These are phyloP conservation scores for Penicillium hordei DNA, from an alignment of 2,329 filamentous ascomycete species.

Conservation along the genomic window DNA sequence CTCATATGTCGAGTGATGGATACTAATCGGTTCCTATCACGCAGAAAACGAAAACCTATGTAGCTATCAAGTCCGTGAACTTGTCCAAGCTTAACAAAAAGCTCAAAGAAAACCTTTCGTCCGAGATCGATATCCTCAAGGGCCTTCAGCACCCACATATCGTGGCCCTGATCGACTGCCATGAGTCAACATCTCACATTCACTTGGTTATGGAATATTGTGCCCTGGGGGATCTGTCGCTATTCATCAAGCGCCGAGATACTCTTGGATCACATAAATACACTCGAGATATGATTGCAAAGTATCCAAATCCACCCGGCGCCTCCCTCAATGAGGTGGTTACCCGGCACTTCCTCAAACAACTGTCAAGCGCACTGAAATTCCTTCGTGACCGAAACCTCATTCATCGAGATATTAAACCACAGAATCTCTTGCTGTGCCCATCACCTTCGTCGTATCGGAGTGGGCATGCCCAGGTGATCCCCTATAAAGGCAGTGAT, in stretches of 20 bases:
- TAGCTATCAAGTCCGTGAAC: constrained; percentile 96
- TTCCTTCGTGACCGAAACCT: constrained; percentile 83
- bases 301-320: constrained; percentile 80
- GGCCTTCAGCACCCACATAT: constrained; percentile 94
- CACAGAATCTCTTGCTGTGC: constrained; percentile 89
- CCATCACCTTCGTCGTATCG: constrained; percentile 73
- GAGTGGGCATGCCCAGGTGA: constrained; percentile 58
- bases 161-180: constrained; percentile 90
- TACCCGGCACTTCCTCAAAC: constrained; percentile 91
- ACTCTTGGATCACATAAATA: constrained; percentile 75
- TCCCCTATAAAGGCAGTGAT: constrained; percentile 75
- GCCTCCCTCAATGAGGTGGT: constrained; percentile 97
- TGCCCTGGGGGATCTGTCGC: constrained; percentile 86
- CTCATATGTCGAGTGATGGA: not conserved
- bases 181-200: constrained; percentile 83
- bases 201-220: constrained; percentile 99
- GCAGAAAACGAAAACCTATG: constrained; percentile 75
- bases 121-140: constrained; percentile 94
- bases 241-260: constrained; percentile 93
- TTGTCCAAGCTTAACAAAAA: constrained; percentile 89
- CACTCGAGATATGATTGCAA: constrained; percentile 85
- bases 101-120: constrained; percentile 91
- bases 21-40: constrained; percentile 17
- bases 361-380: constrained; percentile 85
- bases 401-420: constrained; percentile 96